A percentile compares a stretch with the other conserved stretches of the same genome.
Evolutionary conservation across 2,329 filamentous ascomycete genomes (phyloP).

Genomic region (Endocalyx cinctus): DNA sequence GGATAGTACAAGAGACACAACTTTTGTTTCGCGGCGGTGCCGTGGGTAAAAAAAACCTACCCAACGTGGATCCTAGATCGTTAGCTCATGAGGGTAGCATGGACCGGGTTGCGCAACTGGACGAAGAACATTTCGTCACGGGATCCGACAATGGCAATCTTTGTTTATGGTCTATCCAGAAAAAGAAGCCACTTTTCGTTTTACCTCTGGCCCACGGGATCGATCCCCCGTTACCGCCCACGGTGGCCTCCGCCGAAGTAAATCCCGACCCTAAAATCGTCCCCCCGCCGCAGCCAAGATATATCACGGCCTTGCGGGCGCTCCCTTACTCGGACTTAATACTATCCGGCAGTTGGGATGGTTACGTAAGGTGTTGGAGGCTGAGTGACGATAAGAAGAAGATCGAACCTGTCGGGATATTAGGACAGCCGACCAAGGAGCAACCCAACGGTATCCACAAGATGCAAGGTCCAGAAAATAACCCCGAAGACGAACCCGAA

Average conservation of each 20-base stretch:
- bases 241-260: constrained; percentile 69
- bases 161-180: constrained; percentile 77
- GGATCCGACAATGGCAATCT: constrained; percentile 88
- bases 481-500: constrained; percentile 20
- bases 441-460: constrained; percentile 19
- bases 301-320: constrained; percentile 83
- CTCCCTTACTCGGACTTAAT: constrained; percentile 89
- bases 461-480: constrained; percentile 17
- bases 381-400: constrained; percentile 77
- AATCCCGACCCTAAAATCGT: constrained; percentile 57
- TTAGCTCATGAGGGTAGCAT: constrained; percentile 76
- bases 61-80: constrained; percentile 43
- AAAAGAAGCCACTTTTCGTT: constrained; percentile 89
- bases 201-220: constrained; percentile 79
- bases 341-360: constrained; percentile 92
- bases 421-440: constrained; percentile 40
- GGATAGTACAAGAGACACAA: constrained; percentile 91
- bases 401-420: constrained; percentile 66
- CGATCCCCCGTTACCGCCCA: constrained; percentile 63
- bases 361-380: constrained; percentile 78
- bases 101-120: constrained; percentile 87
- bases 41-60: constrained; percentile 46
- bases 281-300: constrained; percentile 67
- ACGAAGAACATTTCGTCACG: constrained; percentile 84
- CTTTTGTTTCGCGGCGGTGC: constrained; percentile 83